Base-by-base conservation (phyloP, 2,329 filamentous ascomycete species). In the Trichoderma cornu-damae region DNA sequence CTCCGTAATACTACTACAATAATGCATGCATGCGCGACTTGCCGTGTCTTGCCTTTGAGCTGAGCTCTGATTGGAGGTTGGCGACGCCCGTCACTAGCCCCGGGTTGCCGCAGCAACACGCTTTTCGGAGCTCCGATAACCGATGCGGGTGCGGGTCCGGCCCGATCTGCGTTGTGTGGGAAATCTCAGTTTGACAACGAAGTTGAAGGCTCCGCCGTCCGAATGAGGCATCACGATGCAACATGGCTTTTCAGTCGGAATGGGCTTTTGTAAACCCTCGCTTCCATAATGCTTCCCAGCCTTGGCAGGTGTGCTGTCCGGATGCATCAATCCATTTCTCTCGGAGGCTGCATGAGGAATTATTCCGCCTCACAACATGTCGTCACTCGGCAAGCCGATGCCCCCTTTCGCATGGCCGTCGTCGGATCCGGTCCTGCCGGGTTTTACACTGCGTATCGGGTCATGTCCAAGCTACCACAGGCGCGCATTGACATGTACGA, bases 401-500 rank as follows among this genome's bases (percentile, higher is more conserved):
- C 78, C 47, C 82, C 84, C 2, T 84, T 93, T 66, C 88, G 90
- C 48, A 79, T 97, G 71, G 94, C 93, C 59, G 82, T 97, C 61
- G 83, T 97, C 64, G 94, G 93, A 51, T 96, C 94, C 26, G 94
- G 94, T 1, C 94, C 94, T 1, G 94, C 94, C 11, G 94, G 94
- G 2, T 99, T 97, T 77, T 99, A 99, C 70, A 89, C 93, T 0
- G 87, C 94, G 1, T 90, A 94, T 67, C 84, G 91, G 58, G 80
- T 96, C 56, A 86, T 97, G 79, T 82, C 83, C 54, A 89, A 86
- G 66, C 79, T 94, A 35, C 78, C 85, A 20, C 77, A 86, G 68
- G 85, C 87, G 0, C 80, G 82, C 50, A 81, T 99, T 20, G 93
- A 97, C 72, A 97, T 99, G 93, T 99, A 96, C 69, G 94, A 99